Base-by-base conservation (phyloP, 2,329 filamentous ascomycete species). In the Thielaviopsis euricoi region DNA sequence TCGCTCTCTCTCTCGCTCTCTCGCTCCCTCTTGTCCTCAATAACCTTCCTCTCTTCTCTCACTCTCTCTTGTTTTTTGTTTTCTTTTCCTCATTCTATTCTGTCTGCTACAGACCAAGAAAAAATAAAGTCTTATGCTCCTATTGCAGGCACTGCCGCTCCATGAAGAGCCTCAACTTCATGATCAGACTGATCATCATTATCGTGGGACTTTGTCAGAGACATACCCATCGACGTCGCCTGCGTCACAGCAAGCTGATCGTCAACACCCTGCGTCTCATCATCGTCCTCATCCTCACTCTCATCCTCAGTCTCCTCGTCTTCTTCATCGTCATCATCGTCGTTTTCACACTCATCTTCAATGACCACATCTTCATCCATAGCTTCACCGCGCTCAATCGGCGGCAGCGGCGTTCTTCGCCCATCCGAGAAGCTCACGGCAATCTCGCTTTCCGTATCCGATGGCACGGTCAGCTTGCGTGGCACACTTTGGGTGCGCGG, bases 391-490 rank as follows among this genome's bases (percentile, higher is more conserved):
- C 65, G 71, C 53, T 76, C 76, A 40, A 78, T 74, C 0, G 73
- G 75, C 10, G 78, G 75, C 19, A 82, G 67, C 1, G 80, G 79
- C 17, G 79, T 79, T 57, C 74, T 72, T 25, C 74, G 71, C 1
- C 78, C 80, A 17, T 83, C 81, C 0, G 79, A 82, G 61, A 81
- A 76, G 66, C 79, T 83, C 17, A 79, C 65, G 0, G 79, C 80
- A 3, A 73, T 74, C 61, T 83, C 81, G 61, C 79, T 82, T 62
- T 82, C 81, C 10, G 78, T 78, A 58, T 81, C 79, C 1, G 75
- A 79, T 2, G 75, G 76, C 26, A 77, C 69, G 1, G 70, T 69
- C 37, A 79, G 67, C 17, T 71, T 71, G 17, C 69, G 68, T 4
- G 58, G 58, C 17, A 55, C 55, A 0, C 69, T 69, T 3, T 66